Evolutionary conservation across 441 rosid genomes (phyloP).

Genomic region (Kokia cookei): DNA sequence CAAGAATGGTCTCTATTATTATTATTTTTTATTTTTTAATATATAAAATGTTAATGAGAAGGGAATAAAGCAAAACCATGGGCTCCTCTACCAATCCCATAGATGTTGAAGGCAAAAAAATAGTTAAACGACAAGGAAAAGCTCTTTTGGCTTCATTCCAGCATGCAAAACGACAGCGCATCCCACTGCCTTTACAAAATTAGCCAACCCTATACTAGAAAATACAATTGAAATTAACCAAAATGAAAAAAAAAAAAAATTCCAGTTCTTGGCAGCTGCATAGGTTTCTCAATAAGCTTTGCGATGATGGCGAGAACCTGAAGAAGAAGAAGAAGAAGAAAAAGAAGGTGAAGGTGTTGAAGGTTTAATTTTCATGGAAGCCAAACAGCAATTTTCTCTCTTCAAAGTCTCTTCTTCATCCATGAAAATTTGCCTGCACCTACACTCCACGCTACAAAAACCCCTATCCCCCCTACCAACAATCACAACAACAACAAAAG

Average conservation of each 20-base stretch:
- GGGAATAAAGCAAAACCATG: neutral
- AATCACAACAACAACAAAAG: no score
- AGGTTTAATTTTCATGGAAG: conserved; percentile 31
- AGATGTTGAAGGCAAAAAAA: neutral
- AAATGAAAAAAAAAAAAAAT: neutral
- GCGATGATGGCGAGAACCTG: conserved; percentile 33
- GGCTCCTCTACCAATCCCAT: neutral
- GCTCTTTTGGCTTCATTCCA: conserved; percentile 24
- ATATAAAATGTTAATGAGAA: neutral
- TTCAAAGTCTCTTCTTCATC: conserved; percentile 61
- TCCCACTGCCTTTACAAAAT: conserved; percentile 22
- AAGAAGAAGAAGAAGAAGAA: conserved; percentile 3
- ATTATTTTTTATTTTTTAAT: neutral
- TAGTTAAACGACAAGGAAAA: neutral
- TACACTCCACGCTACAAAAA: conserved; percentile 87
- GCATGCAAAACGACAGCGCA: conserved; percentile 21
- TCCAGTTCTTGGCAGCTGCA: neutral
- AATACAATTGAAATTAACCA: neutral
- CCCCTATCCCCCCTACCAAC: conserved; percentile 67
- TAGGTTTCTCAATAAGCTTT: conserved; percentile 29
- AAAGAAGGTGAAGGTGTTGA: conserved; percentile 15
- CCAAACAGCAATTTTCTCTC: conserved; percentile 43
- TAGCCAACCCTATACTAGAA: conserved; percentile 20
- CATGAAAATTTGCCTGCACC: conserved; percentile 73
- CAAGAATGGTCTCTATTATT: neutral